These are phyloP conservation scores for Huntiella savannae DNA, from an alignment of 2,329 filamentous ascomycete genomes.

Conservation along the genomic window DNA sequence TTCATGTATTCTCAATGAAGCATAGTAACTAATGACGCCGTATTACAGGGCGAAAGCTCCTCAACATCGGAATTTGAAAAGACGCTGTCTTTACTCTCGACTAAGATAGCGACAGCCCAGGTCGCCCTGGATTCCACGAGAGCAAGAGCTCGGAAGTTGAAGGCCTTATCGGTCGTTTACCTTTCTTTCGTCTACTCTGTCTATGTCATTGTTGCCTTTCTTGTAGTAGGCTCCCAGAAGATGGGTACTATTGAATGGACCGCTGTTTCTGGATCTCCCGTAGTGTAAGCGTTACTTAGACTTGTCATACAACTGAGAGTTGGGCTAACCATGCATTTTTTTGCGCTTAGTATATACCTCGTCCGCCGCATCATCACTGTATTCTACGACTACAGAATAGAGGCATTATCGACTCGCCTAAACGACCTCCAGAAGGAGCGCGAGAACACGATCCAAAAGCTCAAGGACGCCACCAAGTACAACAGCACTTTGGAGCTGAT, in stretches of 20 bases:
- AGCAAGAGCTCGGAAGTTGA: conserved; percentile 54
- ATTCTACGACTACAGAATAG: conserved; percentile 68
- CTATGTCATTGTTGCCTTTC: conserved; percentile 58
- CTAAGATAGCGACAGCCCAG: conserved; percentile 61
- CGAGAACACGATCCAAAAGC: conserved; percentile 72
- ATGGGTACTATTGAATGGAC: conserved; percentile 63
- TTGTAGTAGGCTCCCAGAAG: conserved; percentile 70
- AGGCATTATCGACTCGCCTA: conserved; percentile 46
- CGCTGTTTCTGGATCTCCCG: conserved; percentile 57
- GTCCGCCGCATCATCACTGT: conserved; percentile 46
- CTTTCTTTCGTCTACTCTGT: conserved; percentile 79
- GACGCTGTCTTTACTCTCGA: conserved; percentile 60
- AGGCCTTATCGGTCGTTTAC: conserved; percentile 79
- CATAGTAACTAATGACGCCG: neutral
- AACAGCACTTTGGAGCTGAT: conserved; percentile 83
- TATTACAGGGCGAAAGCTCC: conserved; percentile 47
- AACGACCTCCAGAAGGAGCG: conserved; percentile 62
- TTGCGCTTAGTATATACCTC: conserved; percentile 49
- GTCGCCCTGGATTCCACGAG: conserved; percentile 55
- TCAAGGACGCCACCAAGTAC: conserved; percentile 90
- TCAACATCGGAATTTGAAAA: conserved; percentile 90
- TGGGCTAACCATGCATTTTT: neutral
- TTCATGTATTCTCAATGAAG: neutral
- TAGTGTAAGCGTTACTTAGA: conserved; percentile 36
- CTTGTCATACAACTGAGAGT: neutral